Evolutionary conservation across 2,329 filamentous ascomycete species (phyloP).

Genomic region (Penicillium freii): DNA sequence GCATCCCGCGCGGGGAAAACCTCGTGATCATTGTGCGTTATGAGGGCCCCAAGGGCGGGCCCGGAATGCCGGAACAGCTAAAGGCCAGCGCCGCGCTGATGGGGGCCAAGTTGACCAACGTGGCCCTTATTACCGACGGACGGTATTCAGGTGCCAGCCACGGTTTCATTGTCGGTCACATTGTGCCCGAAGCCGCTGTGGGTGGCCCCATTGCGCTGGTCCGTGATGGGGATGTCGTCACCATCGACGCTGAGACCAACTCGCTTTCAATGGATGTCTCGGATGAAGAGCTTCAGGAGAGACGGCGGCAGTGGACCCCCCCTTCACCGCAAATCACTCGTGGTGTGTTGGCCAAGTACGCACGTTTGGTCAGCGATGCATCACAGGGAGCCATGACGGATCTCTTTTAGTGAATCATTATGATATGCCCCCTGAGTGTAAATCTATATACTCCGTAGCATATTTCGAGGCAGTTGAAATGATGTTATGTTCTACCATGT

Average conservation of each 20-base stretch:
- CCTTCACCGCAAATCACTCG: constrained; percentile 72
- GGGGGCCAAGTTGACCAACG: constrained; percentile 82
- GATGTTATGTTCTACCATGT: constrained; percentile 5
- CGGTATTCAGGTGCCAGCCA: constrained; percentile 85
- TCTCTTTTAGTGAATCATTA: constrained; percentile 44
- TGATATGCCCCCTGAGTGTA: neutral
- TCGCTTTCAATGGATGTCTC: constrained; percentile 67
- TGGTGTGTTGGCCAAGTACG: constrained; percentile 88
- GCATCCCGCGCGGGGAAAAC: constrained; percentile 72
- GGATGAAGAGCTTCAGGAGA: constrained; percentile 66
- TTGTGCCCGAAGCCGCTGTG: constrained; percentile 82
- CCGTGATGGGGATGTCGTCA: constrained; percentile 72
- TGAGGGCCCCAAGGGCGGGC: constrained; percentile 88
- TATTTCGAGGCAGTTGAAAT: neutral
- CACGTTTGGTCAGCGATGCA: constrained; percentile 80
- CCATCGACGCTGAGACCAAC: constrained; percentile 81
- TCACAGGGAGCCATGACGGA: constrained; percentile 90
- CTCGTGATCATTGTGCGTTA: constrained; percentile 88
- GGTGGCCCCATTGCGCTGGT: constrained; percentile 86
- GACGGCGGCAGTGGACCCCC: constrained; percentile 66
- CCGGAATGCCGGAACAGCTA: constrained; percentile 94
- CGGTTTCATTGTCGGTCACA: constrained; percentile 91
- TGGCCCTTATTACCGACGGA: constrained; percentile 89
- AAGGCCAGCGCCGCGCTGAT: constrained; percentile 87
- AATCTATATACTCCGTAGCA: neutral